Base-by-base conservation (phyloP, 139 green algal genomes). In the Micractinium sp. region DNA sequence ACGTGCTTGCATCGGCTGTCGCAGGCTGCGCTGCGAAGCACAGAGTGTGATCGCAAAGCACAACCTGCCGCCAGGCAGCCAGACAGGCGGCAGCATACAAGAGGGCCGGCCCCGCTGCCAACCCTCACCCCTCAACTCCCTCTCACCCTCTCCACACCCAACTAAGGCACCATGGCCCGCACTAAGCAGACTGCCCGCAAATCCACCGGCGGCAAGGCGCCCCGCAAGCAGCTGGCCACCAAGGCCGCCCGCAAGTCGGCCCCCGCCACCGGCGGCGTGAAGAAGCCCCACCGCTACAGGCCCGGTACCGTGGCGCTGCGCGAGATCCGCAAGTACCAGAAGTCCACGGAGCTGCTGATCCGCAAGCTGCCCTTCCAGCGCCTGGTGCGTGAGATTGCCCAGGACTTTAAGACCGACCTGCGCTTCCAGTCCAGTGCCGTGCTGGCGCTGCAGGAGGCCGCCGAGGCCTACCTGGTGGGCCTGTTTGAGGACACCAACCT, bases 351-450 rank as follows among this genome's bases (percentile, higher is more conserved):
- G 93, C 93, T 96, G 91, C 95, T 99, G n/a, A 98, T 99, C 93
- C 95, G 97, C 91, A 99, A 99, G 95, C 94, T 99, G 89, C 97
- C 97, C 85, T 99, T 99, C 93, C 97, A 99, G 95, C 94, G 97
- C 79, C 94, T 99, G 84, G 97, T 99, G 20, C 95, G 97, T 81
- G 97, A 99, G 94, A 99, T 99, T 83, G 97, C 97, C 53, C 97
- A 99, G 95, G 98, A 99, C 95, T 99, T 99, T 97, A 99, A 99
- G 96, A 99, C 97, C 75, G 98, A 99, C 96, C 95, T 99, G 93
- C 95, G 98, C 88, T 99, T 99, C 96, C 97, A 99, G 95, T 94
- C 90, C 90, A 96, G 94, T 53, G 98, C 97, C 33, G 96, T 99
- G 61, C 94, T 99, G 85, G 97, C 95, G 31, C 95, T 99, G 76